Evolutionary conservation across 2,329 filamentous ascomycete species (phyloP).

Genomic region (Aspergillus sp.): DNA sequence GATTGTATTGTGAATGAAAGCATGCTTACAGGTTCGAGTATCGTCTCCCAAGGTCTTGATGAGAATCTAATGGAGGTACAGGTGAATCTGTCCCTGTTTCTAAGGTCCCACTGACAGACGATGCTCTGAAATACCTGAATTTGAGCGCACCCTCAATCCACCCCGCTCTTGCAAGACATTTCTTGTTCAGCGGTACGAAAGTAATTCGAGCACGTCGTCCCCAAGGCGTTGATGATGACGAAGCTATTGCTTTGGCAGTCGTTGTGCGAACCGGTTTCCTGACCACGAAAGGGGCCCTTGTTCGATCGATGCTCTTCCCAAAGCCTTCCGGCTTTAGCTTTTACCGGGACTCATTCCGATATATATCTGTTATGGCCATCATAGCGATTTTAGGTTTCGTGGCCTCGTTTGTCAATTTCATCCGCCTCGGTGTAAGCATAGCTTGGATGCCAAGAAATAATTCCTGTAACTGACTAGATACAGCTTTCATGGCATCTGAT

Average conservation of each 20-base stretch:
- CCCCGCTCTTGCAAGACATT: conserved; percentile 80
- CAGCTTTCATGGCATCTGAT: conserved; percentile 84
- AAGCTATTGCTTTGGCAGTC: conserved; percentile 87
- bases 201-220: conserved; percentile 88
- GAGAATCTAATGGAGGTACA: conserved; percentile 31
- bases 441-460: background rate
- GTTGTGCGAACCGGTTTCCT: conserved; percentile 95
- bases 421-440: conserved; percentile 65
- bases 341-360: conserved; percentile 94
- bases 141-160: conserved; percentile 79
- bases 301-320: conserved; percentile 97
- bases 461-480: conserved; percentile 21
- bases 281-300: conserved; percentile 92
- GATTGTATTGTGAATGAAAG: conserved; percentile 99
- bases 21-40: conserved; percentile 76
- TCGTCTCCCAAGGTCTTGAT: background rate
- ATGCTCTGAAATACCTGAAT: conserved; percentile 74
- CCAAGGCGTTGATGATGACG: conserved; percentile 80
- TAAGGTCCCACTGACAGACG: conserved; percentile 80
- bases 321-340: conserved; percentile 99
- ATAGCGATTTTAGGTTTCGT: conserved; percentile 86
- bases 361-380: conserved; percentile 92
- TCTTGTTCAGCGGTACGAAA: conserved; percentile 93
- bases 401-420: conserved; percentile 89
- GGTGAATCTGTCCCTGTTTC: conserved; percentile 96